A percentile compares a stretch with the other conserved stretches of the same genome.
Conservation (phyloP, 768 basidiomycete species). For the Kwoniella newhampshirensis region DNA sequence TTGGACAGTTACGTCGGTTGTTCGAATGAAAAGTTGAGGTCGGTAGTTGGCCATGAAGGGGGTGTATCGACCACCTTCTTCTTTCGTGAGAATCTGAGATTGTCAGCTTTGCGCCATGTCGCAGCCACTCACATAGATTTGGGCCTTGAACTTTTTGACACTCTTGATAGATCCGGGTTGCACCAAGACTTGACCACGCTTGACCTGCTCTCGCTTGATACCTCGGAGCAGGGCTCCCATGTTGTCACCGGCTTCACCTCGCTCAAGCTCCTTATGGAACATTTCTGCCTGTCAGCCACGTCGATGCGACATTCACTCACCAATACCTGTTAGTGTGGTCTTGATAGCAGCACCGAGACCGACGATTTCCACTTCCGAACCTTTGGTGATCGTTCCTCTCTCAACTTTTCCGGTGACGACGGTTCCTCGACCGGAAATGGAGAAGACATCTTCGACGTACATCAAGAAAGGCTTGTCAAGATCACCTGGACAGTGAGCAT, state of each 20-base stretch:
- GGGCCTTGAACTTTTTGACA: slow-evolving; percentile 91
- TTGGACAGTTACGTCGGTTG: slow-evolving; percentile 83
- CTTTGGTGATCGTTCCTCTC: slow-evolving; percentile 86
- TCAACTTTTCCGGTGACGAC: slow-evolving; percentile 95
- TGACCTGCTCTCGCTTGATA: slow-evolving; percentile 92
- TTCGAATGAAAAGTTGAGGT: slow-evolving; percentile 93
- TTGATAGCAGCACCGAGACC: slow-evolving; percentile 79
- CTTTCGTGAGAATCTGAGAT: slow-evolving; percentile 75
- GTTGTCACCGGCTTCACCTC: slow-evolving; percentile 97
- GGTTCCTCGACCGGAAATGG: slow-evolving; percentile 96
- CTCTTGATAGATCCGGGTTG: slow-evolving; percentile 87
- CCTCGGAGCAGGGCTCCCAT: slow-evolving; percentile 97
- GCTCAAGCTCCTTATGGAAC: slow-evolving; percentile 99
- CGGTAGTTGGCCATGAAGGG: slow-evolving; percentile 88
- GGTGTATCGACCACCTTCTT: slow-evolving; percentile 64
- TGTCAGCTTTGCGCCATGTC: no score
- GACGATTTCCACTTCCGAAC: slow-evolving; percentile 87
- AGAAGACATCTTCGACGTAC: slow-evolving; percentile 93
- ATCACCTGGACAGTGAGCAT: slow-evolving; percentile 63
- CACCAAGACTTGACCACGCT: slow-evolving; percentile 87
- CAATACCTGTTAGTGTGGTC: slow-evolving; percentile 93
- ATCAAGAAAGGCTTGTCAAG: slow-evolving; percentile 97
- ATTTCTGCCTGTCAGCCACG: slow-evolving; percentile 64
- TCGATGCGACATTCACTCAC: slow-evolving; percentile 55
- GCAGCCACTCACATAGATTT: slow-evolving; percentile 64